Percentiles rank a stretch among this genome's conserved stretches.
phyloP scores from a whole-genome alignment of 305 asterid genomes.

The Plantago lanceolata region DNA sequence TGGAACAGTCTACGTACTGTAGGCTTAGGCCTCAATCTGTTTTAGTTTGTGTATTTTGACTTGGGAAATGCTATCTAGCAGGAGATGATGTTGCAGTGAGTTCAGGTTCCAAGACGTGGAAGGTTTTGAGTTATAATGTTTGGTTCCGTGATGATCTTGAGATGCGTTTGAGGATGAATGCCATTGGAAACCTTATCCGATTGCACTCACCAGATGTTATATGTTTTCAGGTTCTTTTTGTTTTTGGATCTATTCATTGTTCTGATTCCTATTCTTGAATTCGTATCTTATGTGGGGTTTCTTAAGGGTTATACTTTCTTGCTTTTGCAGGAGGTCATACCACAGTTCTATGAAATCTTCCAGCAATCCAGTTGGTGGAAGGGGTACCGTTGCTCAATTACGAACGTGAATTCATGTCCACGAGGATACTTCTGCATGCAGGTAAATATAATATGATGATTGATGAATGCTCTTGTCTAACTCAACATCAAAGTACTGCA shows the following conservation, averaged over 20 bases:
- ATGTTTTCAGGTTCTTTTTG: constrained; percentile 86
- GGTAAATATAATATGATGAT: constrained; percentile 34
- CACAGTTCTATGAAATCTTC: constrained; percentile 53
- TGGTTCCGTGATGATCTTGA: constrained; percentile 95
- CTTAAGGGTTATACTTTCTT: constrained; percentile 5
- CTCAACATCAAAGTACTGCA: not conserved
- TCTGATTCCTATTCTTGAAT: constrained; percentile 2
- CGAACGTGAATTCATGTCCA: constrained; percentile 35
- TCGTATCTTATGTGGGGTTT: not conserved
- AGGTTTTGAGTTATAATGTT: constrained; percentile 75
- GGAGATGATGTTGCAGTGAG: constrained; percentile 30
- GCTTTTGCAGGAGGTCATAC: constrained; percentile 82
- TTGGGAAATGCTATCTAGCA: constrained; percentile 24
- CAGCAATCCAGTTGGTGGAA: constrained; percentile 80
- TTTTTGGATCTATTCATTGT: not conserved
- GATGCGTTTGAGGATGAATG: constrained; percentile 65
- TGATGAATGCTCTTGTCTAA: not conserved
- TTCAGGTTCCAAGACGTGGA: constrained; percentile 39
- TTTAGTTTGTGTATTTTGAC: constrained; percentile 7
- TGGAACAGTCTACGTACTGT: not conserved
- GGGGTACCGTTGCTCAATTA: constrained; percentile 61
- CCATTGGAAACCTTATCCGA: constrained; percentile 63
- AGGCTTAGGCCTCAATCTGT: not conserved
- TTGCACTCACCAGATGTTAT: constrained; percentile 80
- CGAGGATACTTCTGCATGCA: constrained; percentile 82